Percentiles rank a stretch among this genome's conserved stretches.
Conservation (phyloP, 352 stramenopile genomes). For the Phytophthora lateralis region DNA sequence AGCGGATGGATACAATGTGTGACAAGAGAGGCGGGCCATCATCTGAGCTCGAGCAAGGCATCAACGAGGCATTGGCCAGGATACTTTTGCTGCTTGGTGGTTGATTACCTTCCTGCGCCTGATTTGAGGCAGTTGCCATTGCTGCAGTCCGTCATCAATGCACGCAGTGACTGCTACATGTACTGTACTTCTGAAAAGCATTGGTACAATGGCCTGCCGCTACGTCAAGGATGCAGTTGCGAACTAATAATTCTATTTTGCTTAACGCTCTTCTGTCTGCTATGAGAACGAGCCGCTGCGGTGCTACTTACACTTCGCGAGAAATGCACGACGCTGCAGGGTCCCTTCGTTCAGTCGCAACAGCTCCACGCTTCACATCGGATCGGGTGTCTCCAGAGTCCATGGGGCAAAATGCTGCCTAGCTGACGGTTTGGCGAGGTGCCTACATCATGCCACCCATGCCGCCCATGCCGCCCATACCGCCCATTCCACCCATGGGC, state of each 20-base stretch:
- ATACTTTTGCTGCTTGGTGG: constrained; percentile 16
- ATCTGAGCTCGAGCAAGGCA: constrained; percentile 5
- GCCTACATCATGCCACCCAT: constrained; percentile 87
- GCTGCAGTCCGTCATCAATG: constrained; percentile 15
- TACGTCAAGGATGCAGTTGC: constrained; percentile 9
- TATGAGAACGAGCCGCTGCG: constrained; percentile 19
- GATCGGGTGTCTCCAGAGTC: constrained; percentile 16
- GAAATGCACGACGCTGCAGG: constrained; percentile 15
- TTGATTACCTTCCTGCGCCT: constrained; percentile 14
- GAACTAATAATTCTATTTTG: constrained; percentile 52
- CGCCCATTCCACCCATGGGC: constrained; percentile 85
- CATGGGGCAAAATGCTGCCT: constrained; percentile 24
- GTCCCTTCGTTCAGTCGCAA: constrained; percentile 39
- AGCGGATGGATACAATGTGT: constrained; percentile 9
- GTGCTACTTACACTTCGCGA: constrained; percentile 2
- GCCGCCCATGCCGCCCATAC: constrained; percentile 84
- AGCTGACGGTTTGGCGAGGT: constrained; percentile 7
- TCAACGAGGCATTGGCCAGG: constrained; percentile 6
- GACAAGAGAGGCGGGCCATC: constrained; percentile 6
- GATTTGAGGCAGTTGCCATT: constrained; percentile 22
- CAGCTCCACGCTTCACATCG: constrained; percentile 35
- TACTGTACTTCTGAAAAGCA: too few species aligned
- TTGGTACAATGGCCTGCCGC: too few species aligned
- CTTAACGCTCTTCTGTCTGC: constrained; percentile 36
- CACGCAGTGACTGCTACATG: too few species aligned